Evolutionary conservation across 768 basidiomycete genomes (phyloP).

Genomic region (Cubamyces lactineus): DNA sequence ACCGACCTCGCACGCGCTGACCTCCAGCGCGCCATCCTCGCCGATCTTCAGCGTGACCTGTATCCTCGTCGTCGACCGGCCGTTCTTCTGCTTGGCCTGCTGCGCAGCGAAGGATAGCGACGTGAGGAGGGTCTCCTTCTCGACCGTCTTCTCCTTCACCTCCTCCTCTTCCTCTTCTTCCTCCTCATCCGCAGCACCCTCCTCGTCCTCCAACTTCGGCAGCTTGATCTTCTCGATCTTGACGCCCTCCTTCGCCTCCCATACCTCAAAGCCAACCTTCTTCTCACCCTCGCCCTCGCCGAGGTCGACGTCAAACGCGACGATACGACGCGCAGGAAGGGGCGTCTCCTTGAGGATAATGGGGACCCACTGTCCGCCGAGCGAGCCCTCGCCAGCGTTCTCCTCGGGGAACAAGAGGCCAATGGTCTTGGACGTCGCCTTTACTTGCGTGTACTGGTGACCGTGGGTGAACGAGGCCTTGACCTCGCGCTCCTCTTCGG

Average conservation of each 20-base stretch:
- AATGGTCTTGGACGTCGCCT: conserved; percentile 64
- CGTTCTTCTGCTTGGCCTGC: conserved; percentile 47
- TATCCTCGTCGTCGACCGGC: conserved; percentile 54
- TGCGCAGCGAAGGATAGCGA: conserved; percentile 39
- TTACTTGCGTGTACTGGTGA: conserved; percentile 46
- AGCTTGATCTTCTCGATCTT: conserved; percentile 60
- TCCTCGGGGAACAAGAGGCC: conserved; percentile 67
- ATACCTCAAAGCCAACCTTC: conserved; percentile 69
- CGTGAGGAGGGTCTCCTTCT: conserved; percentile 55
- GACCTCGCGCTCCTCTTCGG: conserved; percentile 53
- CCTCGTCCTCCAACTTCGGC: conserved; percentile 48
- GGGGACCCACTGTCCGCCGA: conserved; percentile 69
- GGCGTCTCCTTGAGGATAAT: conserved; percentile 73
- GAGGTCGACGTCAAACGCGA: conserved; percentile 61
- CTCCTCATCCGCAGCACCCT: conserved; percentile 54
- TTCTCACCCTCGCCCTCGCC: conserved; percentile 41
- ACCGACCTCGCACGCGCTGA: conserved; percentile 44
- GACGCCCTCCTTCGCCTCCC: conserved; percentile 75
- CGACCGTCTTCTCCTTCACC: conserved; percentile 61
- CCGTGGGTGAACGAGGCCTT: conserved; percentile 50
- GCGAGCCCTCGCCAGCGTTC: conserved; percentile 39
- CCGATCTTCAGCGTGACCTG: conserved; percentile 47
- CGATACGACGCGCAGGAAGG: conserved; percentile 64
- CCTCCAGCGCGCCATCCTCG: conserved; percentile 39
- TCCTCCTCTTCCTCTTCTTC: conserved; percentile 66